Conservation (phyloP, 768 basidiomycete genomes). For the Hygrocybe coccinea region DNA sequence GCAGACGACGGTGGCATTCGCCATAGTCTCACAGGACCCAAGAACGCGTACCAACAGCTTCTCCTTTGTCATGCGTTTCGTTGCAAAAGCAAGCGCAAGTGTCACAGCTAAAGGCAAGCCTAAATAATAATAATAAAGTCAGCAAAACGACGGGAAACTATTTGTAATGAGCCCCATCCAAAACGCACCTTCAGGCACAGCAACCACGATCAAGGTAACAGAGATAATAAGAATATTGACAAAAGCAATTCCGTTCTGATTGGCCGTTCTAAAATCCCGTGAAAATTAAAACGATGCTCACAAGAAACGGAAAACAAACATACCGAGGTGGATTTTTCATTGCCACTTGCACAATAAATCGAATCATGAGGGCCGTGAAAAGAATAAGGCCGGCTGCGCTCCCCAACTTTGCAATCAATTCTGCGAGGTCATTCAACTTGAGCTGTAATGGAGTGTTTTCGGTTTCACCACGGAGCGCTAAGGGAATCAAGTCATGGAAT, state of each 20-base stretch:
- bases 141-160: background rate
- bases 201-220: conserved; percentile 84
- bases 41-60: conserved; percentile 94
- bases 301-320: conserved; percentile 27
- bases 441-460: conserved; percentile 91
- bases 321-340: conserved; percentile 53
- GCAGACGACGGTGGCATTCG: conserved; percentile 91
- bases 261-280: conserved; percentile 49
- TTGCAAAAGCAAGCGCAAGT: conserved; percentile 93
- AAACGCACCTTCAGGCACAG: conserved; percentile 73
- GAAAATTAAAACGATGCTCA: conserved; percentile 75
- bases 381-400: conserved; percentile 75
- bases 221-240: conserved; percentile 92
- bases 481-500: conserved; percentile 59
- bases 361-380: conserved; percentile 83
- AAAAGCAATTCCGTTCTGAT: conserved; percentile 83
- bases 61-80: conserved; percentile 95
- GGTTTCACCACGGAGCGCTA: conserved; percentile 80
- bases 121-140: background rate
- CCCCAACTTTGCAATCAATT: conserved; percentile 90
- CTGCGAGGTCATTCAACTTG: conserved; percentile 91
- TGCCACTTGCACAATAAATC: conserved; percentile 88
- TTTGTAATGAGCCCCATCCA: background rate
- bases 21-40: conserved; percentile 98
- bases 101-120: conserved; percentile 13